These are phyloP conservation scores for Cyclotella sp. DNA, from an alignment of 108 stramenopile genomes.

Conservation along the genomic window DNA sequence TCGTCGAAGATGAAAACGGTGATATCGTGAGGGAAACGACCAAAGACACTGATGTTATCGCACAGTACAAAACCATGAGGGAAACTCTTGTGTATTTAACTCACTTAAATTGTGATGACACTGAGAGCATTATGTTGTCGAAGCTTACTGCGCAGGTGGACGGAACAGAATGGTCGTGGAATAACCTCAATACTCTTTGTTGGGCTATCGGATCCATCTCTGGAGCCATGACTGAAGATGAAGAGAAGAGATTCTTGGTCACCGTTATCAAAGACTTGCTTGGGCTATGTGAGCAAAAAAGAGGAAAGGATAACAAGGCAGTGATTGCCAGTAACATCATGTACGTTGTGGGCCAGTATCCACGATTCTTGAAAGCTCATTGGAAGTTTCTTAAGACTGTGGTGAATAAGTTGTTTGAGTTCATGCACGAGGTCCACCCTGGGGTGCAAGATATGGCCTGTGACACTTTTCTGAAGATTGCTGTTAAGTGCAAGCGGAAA, in stretches of 20 bases:
- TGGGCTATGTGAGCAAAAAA: slow-evolving; percentile 94
- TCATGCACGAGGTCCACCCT: slow-evolving; percentile 99
- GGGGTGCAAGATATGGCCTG: slow-evolving; percentile 99
- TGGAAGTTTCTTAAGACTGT: slow-evolving; percentile 99
- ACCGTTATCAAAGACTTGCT: slow-evolving; percentile 99
- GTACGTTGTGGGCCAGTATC: slow-evolving; percentile 99
- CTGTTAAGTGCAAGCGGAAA: slow-evolving; percentile 98
- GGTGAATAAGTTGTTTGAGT: slow-evolving; percentile 99
- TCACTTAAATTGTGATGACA: slow-evolving; percentile 97
- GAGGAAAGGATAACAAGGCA: slow-evolving; percentile 99
- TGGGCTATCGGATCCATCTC: slow-evolving; percentile 99
- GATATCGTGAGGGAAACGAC: slow-evolving; percentile 97
- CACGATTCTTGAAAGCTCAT: slow-evolving; percentile 98
- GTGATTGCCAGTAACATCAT: slow-evolving; percentile 99
- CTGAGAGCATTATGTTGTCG: slow-evolving; percentile 96
- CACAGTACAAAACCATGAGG: slow-evolving; percentile 99
- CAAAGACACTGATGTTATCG: slow-evolving; percentile 98
- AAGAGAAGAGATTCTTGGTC: slow-evolving; percentile 99
- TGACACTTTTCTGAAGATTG: slow-evolving; percentile 98
- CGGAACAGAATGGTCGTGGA: slow-evolving; percentile 91
- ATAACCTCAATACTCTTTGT: slow-evolving; percentile 97
- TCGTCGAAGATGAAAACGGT: slow-evolving; percentile 99
- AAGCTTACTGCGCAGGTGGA: slow-evolving; percentile 97
- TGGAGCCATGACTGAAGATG: slow-evolving; percentile 98
- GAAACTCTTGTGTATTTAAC: slow-evolving; percentile 98